Base-by-base conservation (phyloP, 495 filamentous ascomycete species). In the Penicillium tannophilum region DNA sequence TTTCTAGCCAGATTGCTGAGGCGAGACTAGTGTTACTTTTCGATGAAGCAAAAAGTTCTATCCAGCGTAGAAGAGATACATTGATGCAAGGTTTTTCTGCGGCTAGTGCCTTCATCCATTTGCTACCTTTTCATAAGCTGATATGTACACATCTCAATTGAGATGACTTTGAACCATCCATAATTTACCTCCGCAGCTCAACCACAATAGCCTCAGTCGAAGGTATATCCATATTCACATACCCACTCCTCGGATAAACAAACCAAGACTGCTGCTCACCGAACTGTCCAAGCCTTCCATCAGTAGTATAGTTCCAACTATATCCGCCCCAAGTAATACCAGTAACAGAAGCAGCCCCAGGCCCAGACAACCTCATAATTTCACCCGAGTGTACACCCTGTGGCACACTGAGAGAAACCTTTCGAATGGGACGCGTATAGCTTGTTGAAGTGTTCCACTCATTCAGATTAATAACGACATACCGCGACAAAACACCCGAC, bases 1-100 rank as follows among this genome's bases (percentile, higher is more conserved):
- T 43, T 43, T 16, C 28, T 8, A 16, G 48, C 7, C 85, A 84
- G 77, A 88, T 91, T 61, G 88, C 89, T 4, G 28, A 17, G 87
- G 88, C 63, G 87, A 88, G 0, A 86, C 82, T 9, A 23, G 20
- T 23, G 20, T 23, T 23, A 23, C 20, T 1, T 1, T 23, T 23
- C 2, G 20, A 23, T 23, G 20, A 23, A 23, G 20, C 20, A 23
- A 23, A 23, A 23, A 2, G 20, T 23, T 23, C 20, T 23, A 23
- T 23, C 2, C 20, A 23, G 2, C 20, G 20, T 23, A 23, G 20
- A 23, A 23, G 20, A 23, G 2, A 1, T 23, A 23, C 20, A 23
- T 1, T 23, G 2, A 23, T 23, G 20, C 20, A 23, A 23, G 20
- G 20, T 23, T 23, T 23, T 2, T 23, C 20, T 23, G 20, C 20